These are phyloP conservation scores for Rutstroemia sp. DNA, from an alignment of 2,329 filamentous ascomycete species.

Conservation along the genomic window DNA sequence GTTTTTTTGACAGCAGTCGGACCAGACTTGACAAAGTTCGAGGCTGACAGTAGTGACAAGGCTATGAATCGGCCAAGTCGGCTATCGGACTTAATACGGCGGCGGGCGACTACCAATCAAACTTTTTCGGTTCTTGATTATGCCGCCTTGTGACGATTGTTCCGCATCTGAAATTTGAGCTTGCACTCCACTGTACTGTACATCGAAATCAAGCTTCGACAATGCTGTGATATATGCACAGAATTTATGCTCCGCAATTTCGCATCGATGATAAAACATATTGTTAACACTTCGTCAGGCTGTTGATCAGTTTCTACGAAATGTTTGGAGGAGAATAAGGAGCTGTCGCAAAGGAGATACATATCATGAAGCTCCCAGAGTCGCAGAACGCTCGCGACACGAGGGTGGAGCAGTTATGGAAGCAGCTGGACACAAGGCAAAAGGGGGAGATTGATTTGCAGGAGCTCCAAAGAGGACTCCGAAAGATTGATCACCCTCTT, in stretches of 20 bases:
- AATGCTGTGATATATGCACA: background rate
- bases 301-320: slow-evolving; percentile 9
- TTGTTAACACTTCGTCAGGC: slow-evolving; percentile 9
- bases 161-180: slow-evolving; percentile 2
- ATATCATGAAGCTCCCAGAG: slow-evolving; percentile 38
- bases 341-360: slow-evolving; percentile 1
- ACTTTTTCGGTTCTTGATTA: slow-evolving; percentile 7
- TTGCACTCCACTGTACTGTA: background rate
- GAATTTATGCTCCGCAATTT: background rate
- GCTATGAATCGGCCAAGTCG: slow-evolving; percentile 1
- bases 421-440: slow-evolving; percentile 66
- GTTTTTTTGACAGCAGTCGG: background rate
- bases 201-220: background rate
- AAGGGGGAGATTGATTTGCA: slow-evolving; percentile 78
- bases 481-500: slow-evolving; percentile 83
- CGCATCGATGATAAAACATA: slow-evolving; percentile 19
- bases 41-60: slow-evolving; percentile 7
- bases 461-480: slow-evolving; percentile 76
- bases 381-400: slow-evolving; percentile 71
- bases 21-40: background rate
- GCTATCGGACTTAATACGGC: slow-evolving; percentile 1
- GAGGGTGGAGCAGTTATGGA: slow-evolving; percentile 79
- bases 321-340: slow-evolving; percentile 22
- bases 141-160: slow-evolving; percentile 4
- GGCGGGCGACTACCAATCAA: slow-evolving; percentile 4